Evolutionary conservation across 768 basidiomycete genomes (phyloP), one percentile per base, ranked within the genome.

Genomic region (Pulveroboletus sp.): DNA sequence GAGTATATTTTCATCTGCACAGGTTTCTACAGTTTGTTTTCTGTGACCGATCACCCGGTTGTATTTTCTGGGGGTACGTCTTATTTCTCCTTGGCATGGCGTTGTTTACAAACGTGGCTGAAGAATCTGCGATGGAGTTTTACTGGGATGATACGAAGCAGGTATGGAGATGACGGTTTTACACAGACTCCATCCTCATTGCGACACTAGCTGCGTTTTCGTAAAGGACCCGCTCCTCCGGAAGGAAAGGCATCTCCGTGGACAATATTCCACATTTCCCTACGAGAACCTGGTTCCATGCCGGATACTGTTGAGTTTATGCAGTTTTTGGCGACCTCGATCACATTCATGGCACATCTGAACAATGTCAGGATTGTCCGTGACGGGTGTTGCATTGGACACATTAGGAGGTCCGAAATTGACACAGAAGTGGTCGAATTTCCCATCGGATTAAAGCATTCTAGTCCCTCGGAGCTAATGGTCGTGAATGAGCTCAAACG

Each of bases 81-180:
- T 5, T 27, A 5, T 23, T 57, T 31, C 9, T 16, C 32, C 1
- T 49, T 70, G 23, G 69, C 49, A 65, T 45, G 11, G 2, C 13
- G 8, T 20, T n/a, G 45, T 43, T n/a, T 23, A 17, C 12, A 34
- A 38, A 19, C 13, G 19, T 24, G 20, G 13, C 50, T 31, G 56
- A 63, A 78, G 91, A 81, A 37, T 78, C 85, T 62, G 90, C 87
- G 83, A 94, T 94, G 91, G 84, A 82, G 0, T 95, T 95, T 65
- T 87, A 93, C 62, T 97, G 91, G 91, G 91, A 91, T 63, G 87
- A 87, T 62, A 21, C 5, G 2, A 86, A 92, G 62, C 90, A 92
- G 71, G 84, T 84, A 49, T n/a, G 65, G 47, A 9, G 6, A 10
- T 19, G 27, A 16, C 7, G 7, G 3, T n/a, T 39, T 19, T 19